Base-by-base conservation (phyloP, 371 early-diverging fungal genomes). In the Circinella minor region DNA sequence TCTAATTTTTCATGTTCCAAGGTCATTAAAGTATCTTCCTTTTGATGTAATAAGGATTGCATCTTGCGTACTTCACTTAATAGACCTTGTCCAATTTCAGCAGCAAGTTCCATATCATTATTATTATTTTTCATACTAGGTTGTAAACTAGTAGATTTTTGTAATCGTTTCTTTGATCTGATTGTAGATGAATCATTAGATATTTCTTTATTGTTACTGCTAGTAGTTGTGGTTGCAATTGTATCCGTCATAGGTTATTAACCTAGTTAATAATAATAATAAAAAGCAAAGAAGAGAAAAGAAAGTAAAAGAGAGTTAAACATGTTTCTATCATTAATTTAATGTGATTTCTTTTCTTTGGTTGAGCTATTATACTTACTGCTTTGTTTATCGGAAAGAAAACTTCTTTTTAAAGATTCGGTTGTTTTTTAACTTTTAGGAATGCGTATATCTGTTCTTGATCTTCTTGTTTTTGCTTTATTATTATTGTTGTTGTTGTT, bases 1-100 rank as follows among this genome's bases (percentile, higher is more conserved):
- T 90, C 90, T 15, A 71, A 73, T 59, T 83, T 86, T 39, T 88
- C 83, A 15, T 77, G 77, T 60, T 89, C 89, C 17, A 89, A 77
- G 11, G 74, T 78, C 63, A 77, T 75, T 61, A 86, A 75, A 51
- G 80, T 74, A 68, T 82, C 83, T 20, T 91, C 86, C 11, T 86
- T 79, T 71, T 88, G 83, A 71, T 83, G 77, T 36, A 84, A 54
- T 3, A 76, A 38, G n/a, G 64, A 62, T 49, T 84, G 83, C 74
- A 86, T 73, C 47, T 77, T 75, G 14, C 75, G 69, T 13, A 85
- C 72, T 61, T 82, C 83, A 38, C 69, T 61, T 47, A 87, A 67
- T n/a, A 85, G 60, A 4, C 76, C 78, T 20, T 85, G 82, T 0
- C 82, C 85, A 38, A 82, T 79, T 27, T 77, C 79, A 0, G 80